Evolutionary conservation across 2,329 filamentous ascomycete species (phyloP).

Genomic region (Apiospora hydei): DNA sequence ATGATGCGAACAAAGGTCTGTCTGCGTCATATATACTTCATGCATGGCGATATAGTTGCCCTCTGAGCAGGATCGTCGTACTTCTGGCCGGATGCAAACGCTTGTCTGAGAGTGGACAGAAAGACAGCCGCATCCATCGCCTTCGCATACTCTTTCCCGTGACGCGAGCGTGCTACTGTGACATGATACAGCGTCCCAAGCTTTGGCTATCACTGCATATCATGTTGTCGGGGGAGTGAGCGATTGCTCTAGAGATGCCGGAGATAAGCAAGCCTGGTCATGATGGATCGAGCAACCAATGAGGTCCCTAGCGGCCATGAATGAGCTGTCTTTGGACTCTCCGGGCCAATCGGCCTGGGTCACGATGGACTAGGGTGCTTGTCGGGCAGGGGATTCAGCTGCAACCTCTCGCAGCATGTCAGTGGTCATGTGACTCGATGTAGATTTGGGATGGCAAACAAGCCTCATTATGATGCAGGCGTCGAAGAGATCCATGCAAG

Average conservation of each 20-base stretch:
- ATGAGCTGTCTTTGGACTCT: background rate
- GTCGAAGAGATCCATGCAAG: background rate
- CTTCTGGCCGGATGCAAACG: background rate
- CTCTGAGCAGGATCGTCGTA: background rate
- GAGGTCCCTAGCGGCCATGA: background rate
- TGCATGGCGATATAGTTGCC: background rate
- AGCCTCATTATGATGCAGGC: background rate
- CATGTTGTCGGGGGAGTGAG: background rate
- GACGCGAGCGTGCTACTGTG: background rate
- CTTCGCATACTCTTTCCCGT: constrained; percentile 14
- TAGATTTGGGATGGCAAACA: background rate
- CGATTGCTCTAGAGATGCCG: background rate
- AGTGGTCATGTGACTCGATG: constrained; percentile 9
- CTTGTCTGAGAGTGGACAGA: background rate
- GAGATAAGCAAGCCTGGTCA: constrained; percentile 10
- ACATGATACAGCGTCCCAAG: background rate
- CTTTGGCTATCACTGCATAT: background rate
- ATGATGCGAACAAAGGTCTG: background rate
- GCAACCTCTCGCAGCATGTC: constrained; percentile 15
- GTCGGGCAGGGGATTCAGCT: background rate
- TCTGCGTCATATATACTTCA: constrained; percentile 15
- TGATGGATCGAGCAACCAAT: constrained; percentile 10
- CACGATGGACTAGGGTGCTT: constrained; percentile 1
- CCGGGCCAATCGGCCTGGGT: constrained; percentile 6
- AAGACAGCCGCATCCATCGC: background rate